Conservation (phyloP, 306 rosid species). For the Cicer pinnatifidum region DNA sequence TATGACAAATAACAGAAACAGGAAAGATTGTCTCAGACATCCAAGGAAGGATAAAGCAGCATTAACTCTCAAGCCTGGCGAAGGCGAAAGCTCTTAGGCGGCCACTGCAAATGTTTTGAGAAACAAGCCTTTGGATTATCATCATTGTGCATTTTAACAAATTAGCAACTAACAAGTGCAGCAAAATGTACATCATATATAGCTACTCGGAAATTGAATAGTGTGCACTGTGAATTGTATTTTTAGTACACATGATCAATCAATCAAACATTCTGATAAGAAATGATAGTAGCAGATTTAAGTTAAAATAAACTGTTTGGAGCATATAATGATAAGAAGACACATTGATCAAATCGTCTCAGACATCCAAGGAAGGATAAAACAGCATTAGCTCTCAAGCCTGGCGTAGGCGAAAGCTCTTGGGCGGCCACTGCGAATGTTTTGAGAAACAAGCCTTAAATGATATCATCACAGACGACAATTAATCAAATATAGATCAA, state of each 20-base stretch:
- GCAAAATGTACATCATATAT: no score
- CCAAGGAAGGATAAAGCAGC: conserved; percentile 55
- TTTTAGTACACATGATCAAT: no score
- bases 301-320: no score
- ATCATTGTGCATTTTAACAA: conserved; percentile 33
- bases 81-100: conserved; percentile 53
- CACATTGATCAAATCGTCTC: neutral
- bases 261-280: no score
- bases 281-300: no score
- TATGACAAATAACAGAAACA: no score
- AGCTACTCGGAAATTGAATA: no score
- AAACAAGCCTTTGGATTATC: conserved; percentile 50
- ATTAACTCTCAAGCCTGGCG: conserved; percentile 54
- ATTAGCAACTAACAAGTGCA: no score
- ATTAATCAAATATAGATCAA: no score
- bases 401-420: conserved; percentile 59
- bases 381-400: conserved; percentile 51
- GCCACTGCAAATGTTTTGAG: conserved; percentile 61
- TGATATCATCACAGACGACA: conserved; percentile 42
- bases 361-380: conserved; percentile 56
- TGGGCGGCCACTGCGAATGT: conserved; percentile 58
- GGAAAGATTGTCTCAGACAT: conserved; percentile 42
- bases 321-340: no score
- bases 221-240: no score
- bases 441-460: conserved; percentile 49